Conservation (phyloP, 2,329 filamentous ascomycete genomes). For the Talaromyces albobiverticillius region DNA sequence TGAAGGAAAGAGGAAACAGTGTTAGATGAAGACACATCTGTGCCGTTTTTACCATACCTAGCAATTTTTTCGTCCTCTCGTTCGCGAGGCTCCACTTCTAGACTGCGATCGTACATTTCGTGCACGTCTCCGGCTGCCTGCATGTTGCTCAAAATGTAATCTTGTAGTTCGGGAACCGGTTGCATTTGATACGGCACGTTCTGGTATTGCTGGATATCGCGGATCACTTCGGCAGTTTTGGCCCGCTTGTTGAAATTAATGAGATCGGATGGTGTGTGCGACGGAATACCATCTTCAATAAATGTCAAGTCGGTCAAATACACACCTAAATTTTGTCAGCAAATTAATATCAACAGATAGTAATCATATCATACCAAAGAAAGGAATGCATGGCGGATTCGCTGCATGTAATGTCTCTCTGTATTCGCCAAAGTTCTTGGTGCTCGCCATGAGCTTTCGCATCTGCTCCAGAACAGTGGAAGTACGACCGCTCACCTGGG, state of each 20-base stretch:
- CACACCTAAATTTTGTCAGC: conserved; percentile 59
- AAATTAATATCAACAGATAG: neutral
- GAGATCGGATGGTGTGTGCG: conserved; percentile 89
- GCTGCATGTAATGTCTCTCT: conserved; percentile 87
- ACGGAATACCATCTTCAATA: conserved; percentile 97
- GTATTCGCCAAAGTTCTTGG: conserved; percentile 97
- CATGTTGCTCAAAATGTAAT: conserved; percentile 97
- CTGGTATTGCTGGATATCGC: conserved; percentile 97
- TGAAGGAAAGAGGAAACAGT: conserved; percentile 30
- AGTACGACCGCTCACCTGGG: conserved; percentile 83
- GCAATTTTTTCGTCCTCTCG: conserved; percentile 99
- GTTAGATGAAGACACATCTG: conserved; percentile 28
- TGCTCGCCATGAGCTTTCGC: conserved; percentile 92
- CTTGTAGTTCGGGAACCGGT: conserved; percentile 85
- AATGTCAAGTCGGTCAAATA: conserved; percentile 97
- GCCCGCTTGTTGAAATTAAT: conserved; percentile 99
- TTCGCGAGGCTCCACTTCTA: conserved; percentile 90
- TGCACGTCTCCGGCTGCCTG: conserved; percentile 92
- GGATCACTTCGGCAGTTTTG: conserved; percentile 97
- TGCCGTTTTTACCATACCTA: conserved; percentile 62
- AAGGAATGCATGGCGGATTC: conserved; percentile 95
- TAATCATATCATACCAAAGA: conserved; percentile 70
- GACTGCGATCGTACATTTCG: conserved; percentile 98
- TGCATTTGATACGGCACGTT: conserved; percentile 94
- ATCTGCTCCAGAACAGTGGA: conserved; percentile 79